These are phyloP conservation scores for Colletotrichum shisoi DNA, from an alignment of 2,329 filamentous ascomycete genomes.

Conservation along the genomic window DNA sequence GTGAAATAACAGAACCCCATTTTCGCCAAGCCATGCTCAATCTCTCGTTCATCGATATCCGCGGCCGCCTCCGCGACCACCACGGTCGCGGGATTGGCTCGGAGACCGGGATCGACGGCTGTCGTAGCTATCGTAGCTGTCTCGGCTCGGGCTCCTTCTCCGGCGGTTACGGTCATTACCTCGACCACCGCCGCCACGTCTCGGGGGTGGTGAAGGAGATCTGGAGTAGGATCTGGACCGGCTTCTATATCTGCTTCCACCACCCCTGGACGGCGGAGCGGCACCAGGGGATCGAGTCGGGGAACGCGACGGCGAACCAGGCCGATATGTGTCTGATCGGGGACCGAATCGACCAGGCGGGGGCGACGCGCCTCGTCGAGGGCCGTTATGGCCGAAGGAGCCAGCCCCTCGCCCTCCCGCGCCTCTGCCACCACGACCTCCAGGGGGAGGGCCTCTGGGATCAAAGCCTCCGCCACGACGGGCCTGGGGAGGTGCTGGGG, in stretches of 20 bases:
- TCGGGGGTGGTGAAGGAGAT: slow-evolving; percentile 53
- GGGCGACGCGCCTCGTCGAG: slow-evolving; percentile 50
- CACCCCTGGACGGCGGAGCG: slow-evolving; percentile 45
- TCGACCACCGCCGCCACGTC: slow-evolving; percentile 46
- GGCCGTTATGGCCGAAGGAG: slow-evolving; percentile 48
- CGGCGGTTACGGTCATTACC: slow-evolving; percentile 44
- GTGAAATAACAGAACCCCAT: slow-evolving; percentile 21
- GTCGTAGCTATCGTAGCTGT: slow-evolving; percentile 55
- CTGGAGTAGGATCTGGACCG: slow-evolving; percentile 58
- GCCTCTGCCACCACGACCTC: slow-evolving; percentile 40
- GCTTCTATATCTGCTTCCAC: slow-evolving; percentile 54
- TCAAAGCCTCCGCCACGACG: slow-evolving; percentile 69
- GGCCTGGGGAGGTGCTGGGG: slow-evolving; percentile 76
- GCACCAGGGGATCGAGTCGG: slow-evolving; percentile 52
- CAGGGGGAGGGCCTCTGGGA: slow-evolving; percentile 58
- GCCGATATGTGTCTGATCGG: slow-evolving; percentile 67
- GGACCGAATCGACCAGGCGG: slow-evolving; percentile 52
- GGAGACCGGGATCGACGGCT: slow-evolving; percentile 45
- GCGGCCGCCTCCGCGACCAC: slow-evolving; percentile 7
- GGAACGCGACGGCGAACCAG: slow-evolving; percentile 63
- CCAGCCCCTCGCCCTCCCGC: slow-evolving; percentile 45
- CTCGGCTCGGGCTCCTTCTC: slow-evolving; percentile 44
- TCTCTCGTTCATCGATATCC: slow-evolving; percentile 24
- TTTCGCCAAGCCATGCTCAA: slow-evolving; percentile 1
- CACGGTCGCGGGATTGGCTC: slow-evolving; percentile 32